phyloP scores from a whole-genome alignment of 2,329 filamentous ascomycete genomes.

The Reticulascus tulasneorum region DNA sequence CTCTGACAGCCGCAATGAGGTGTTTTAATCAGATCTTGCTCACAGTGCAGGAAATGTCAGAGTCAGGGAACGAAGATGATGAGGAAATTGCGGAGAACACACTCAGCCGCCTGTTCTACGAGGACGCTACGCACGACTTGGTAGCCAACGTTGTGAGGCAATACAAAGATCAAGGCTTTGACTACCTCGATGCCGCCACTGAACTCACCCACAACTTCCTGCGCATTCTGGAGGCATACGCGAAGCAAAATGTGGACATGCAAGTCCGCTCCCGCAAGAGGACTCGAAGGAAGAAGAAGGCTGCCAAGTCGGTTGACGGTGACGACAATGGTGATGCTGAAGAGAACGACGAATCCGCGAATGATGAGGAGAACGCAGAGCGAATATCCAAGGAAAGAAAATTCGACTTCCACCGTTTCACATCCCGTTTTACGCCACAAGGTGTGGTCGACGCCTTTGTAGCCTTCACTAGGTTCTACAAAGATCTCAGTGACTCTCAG shows the following conservation, averaged over 20 bases:
- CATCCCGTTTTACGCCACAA: slow-evolving; percentile 76
- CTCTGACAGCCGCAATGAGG: slow-evolving; percentile 82
- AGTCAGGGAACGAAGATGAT: slow-evolving; percentile 82
- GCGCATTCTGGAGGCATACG: slow-evolving; percentile 86
- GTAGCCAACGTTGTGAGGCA: slow-evolving; percentile 73
- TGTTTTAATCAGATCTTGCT: slow-evolving; percentile 93
- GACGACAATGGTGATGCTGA: slow-evolving; percentile 47
- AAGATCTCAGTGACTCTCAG: slow-evolving; percentile 73
- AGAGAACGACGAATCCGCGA: slow-evolving; percentile 63
- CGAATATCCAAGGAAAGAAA: slow-evolving; percentile 75
- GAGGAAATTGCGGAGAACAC: slow-evolving; percentile 98
- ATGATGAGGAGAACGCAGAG: slow-evolving; percentile 70
- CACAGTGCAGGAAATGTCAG: slow-evolving; percentile 88
- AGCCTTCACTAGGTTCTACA: slow-evolving; percentile 73
- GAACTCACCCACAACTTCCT: slow-evolving; percentile 90
- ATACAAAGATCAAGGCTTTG: slow-evolving; percentile 93
- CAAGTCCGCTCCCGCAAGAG: slow-evolving; percentile 81
- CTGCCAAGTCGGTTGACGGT: slow-evolving; percentile 38
- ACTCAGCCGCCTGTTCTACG: slow-evolving; percentile 95
- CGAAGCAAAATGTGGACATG: slow-evolving; percentile 90
- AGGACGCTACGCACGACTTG: slow-evolving; percentile 88
- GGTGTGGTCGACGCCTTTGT: slow-evolving; percentile 87
- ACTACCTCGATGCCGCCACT: slow-evolving; percentile 87
- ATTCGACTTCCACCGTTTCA: slow-evolving; percentile 87
- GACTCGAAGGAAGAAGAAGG: slow-evolving; percentile 69